Base-by-base conservation (phyloP, 2,329 filamentous ascomycete genomes). In the Albophoma yamanashiensis region DNA sequence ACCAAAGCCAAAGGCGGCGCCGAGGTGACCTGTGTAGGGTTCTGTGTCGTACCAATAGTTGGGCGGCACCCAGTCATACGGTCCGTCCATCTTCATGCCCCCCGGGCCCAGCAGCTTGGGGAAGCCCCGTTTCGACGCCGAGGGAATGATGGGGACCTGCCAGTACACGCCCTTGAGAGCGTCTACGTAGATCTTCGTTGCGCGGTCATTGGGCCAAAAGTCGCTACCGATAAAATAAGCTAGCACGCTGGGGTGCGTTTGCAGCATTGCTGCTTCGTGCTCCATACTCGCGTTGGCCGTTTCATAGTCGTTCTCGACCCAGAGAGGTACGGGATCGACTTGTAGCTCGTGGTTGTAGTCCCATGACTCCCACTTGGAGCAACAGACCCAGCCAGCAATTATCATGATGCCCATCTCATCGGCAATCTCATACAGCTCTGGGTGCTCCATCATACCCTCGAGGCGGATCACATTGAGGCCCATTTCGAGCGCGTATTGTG, bases 361-460 rank as follows among this genome's bases (percentile, higher is more conserved):
- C 83, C 83, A 88, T 0, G 79, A 81, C 66, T 88, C 85, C 85
- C 85, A 88, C 67, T 87, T 87, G 64, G 87, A 82, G 67, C 85
- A 88, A 68, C 85, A 88, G 62, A 87, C 84, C 83, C 84, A 88
- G 0, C 85, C 85, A 0, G 83, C 74, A 43, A 88, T 73, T 0
- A 87, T 69, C 82, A 88, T 85, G 42, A 87, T 65, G 0, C 85
- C 85, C 65, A 85, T 72, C 3, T 76, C 73, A 64, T 87, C 83
- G 1, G 84, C 81, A 2, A 86, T 72, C 0, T 81, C 74, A 65
- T 86, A 88, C 0, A 88, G 70, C 62, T 82, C 78, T 0, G 82
- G 81, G 9, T 87, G 84, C 64, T 87, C 85, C 67, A 84, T 80
- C 62, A 86, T 87, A 2, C 85, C 85, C 66, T 88, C 85, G 0